Conservation (phyloP, 2,329 filamentous ascomycete species). For the Alternaria brassicicola region DNA sequence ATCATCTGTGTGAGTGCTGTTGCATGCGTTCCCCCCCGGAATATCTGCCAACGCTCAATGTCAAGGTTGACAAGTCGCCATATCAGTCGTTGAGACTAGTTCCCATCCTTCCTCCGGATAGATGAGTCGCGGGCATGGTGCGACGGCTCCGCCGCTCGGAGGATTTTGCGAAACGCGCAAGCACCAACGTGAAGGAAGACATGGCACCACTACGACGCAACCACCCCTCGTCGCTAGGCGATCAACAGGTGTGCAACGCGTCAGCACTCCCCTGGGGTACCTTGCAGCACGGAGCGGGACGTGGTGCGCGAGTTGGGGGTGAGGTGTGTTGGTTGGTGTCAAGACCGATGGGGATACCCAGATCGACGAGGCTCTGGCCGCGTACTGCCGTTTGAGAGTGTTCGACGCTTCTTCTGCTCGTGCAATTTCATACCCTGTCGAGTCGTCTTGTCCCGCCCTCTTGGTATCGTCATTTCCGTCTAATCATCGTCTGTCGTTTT, state of each 20-base stretch:
- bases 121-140: slow-evolving; percentile 19
- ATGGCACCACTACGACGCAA: slow-evolving; percentile 1
- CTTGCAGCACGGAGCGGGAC: slow-evolving; percentile 8
- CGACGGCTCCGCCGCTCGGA: slow-evolving; percentile 16
- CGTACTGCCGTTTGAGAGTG: slow-evolving; percentile 13
- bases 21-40: background rate
- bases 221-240: slow-evolving; percentile 4
- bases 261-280: slow-evolving; percentile 7
- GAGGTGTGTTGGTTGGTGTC: slow-evolving; percentile 4
- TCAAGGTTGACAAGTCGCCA: background rate
- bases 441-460: slow-evolving; percentile 2
- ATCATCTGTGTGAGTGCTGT: background rate
- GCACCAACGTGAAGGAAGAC: background rate
- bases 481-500: background rate
- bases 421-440: slow-evolving; percentile 17
- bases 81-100: background rate
- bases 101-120: slow-evolving; percentile 2
- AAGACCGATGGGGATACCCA: slow-evolving; percentile 12
- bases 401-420: slow-evolving; percentile 8
- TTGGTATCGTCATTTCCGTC: slow-evolving; percentile 9
- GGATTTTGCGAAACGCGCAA: slow-evolving; percentile 20
- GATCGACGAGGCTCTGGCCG: slow-evolving; percentile 13
- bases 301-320: slow-evolving; percentile 7
- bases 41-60: background rate
- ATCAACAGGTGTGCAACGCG: slow-evolving; percentile 14